Conservation (phyloP, 257 asterid species). For the Leonotis leonurus region DNA sequence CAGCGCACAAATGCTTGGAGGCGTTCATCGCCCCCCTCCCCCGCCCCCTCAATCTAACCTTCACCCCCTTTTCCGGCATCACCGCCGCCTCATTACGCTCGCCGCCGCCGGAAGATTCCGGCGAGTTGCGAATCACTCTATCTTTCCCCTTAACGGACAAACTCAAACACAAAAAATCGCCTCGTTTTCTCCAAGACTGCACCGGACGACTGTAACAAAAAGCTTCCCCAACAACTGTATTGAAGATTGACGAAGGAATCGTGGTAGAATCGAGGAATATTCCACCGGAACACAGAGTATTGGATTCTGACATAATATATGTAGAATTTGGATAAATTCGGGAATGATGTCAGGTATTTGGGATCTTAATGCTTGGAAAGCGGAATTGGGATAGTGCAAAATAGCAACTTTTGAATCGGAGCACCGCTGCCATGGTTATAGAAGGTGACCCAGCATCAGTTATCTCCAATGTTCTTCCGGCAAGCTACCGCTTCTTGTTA, state of each 20-base stretch:
- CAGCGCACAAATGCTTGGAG: conserved; percentile 93
- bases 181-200: conserved; percentile 24
- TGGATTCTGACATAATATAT: conserved; percentile 26
- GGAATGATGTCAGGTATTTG: background rate
- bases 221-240: conserved; percentile 13
- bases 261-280: conserved; percentile 48
- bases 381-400: background rate
- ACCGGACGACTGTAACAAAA: conserved; percentile 21
- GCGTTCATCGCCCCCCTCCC: conserved; percentile 72
- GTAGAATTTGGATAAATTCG: conserved; percentile 6
- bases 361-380: conserved; percentile 6
- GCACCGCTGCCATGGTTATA: conserved; percentile 39
- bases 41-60: too few relatives aligned
- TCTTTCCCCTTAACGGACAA: conserved; percentile 43
- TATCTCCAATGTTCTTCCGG: background rate
- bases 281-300: conserved; percentile 45
- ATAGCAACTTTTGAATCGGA: conserved; percentile 24
- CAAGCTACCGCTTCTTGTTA: too few relatives aligned
- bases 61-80: conserved; percentile 22
- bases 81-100: too few relatives aligned
- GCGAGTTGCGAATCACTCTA: conserved; percentile 19
- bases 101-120: conserved; percentile 18
- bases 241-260: conserved; percentile 44
- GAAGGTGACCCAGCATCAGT: conserved; percentile 4
- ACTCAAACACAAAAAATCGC: conserved; percentile 58